Evolutionary conservation across 2,329 filamentous ascomycete species (phyloP).

Genomic region (Neopestalotiopsis sp.): DNA sequence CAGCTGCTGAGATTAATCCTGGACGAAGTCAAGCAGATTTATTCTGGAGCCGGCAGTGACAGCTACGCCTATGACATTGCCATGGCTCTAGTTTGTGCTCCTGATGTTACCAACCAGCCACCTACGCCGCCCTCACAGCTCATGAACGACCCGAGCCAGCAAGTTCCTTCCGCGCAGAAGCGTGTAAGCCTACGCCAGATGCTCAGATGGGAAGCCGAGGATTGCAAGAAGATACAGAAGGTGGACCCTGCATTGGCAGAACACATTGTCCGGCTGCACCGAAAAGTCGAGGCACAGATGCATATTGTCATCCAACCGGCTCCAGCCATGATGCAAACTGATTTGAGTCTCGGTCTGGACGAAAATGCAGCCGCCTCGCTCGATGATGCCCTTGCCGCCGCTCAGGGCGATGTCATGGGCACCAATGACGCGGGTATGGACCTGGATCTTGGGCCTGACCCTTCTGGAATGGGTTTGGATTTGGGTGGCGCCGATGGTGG

Average conservation of each 20-base stretch:
- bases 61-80: conserved; percentile 72
- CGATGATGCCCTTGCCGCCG: conserved; percentile 48
- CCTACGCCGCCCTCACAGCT: conserved; percentile 36
- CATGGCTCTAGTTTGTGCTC: conserved; percentile 71
- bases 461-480: conserved; percentile 36
- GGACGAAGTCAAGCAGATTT: conserved; percentile 68
- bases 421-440: conserved; percentile 44
- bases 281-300: conserved; percentile 71
- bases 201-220: conserved; percentile 62
- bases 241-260: conserved; percentile 64
- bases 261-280: conserved; percentile 65
- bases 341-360: conserved; percentile 46
- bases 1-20: conserved; percentile 66
- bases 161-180: conserved; percentile 39
- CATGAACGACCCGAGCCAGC: conserved; percentile 37
- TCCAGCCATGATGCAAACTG: conserved; percentile 47
- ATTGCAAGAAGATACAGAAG: conserved; percentile 60
- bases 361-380: conserved; percentile 44
- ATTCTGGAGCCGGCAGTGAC: conserved; percentile 60
- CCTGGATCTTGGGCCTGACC: conserved; percentile 45
- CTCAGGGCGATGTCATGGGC: conserved; percentile 41
- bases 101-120: conserved; percentile 56
- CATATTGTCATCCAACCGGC: conserved; percentile 55
- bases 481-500: conserved; percentile 45
- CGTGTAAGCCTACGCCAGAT: conserved; percentile 64